Evolutionary conservation across 1,139 yeast genomes (phyloP), one percentile per base, ranked within the genome.

Genomic region (Dujonia santamariae): DNA sequence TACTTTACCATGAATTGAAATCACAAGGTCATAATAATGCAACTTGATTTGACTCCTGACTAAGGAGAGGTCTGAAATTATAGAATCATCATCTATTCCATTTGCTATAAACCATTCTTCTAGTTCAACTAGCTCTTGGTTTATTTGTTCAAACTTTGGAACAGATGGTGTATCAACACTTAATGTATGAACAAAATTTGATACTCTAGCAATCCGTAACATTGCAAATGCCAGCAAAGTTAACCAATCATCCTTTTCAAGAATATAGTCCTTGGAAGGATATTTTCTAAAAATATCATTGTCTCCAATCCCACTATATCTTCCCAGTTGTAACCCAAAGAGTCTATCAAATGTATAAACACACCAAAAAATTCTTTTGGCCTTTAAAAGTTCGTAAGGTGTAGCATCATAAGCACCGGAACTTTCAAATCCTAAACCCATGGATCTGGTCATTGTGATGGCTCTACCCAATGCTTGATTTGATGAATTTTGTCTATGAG

Each of bases 401-500:
- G 69, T 60, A 6, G 39, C 35, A 3, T 31, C 23, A 3, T 30
- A 31, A 3, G 48, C 32, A 13, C 44, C 49, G n/a, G 51, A 46
- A 19, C 44, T 38, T 28, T 44, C 47, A 44, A 43, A 65, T 26
- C 68, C 70, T 26, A 80, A 48, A 1, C 83, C 80, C 81, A 80
- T 76, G 4, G 79, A 72, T 38, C 70, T 66, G 19, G 72, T 59
- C 72, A 79, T 72, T 30, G 70, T 59, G 4, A 75, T 55, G 1
- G 85, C 86, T 29, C 63, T 67, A 3, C 78, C 75, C 28, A 80
- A 48, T 0, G 83, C 75, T 44, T 61, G 63, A 59, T 68, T 72
- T 22, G 74, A 59, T 1, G 82, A 68, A 5, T 76, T 70, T 51
- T 80, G 86, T 34, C 84, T 61, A 45, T 78, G 80, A 24, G 76